phyloP scores from a whole-genome alignment of 2,329 filamentous ascomycete species.

The Colletotrichum echinochloae region DNA sequence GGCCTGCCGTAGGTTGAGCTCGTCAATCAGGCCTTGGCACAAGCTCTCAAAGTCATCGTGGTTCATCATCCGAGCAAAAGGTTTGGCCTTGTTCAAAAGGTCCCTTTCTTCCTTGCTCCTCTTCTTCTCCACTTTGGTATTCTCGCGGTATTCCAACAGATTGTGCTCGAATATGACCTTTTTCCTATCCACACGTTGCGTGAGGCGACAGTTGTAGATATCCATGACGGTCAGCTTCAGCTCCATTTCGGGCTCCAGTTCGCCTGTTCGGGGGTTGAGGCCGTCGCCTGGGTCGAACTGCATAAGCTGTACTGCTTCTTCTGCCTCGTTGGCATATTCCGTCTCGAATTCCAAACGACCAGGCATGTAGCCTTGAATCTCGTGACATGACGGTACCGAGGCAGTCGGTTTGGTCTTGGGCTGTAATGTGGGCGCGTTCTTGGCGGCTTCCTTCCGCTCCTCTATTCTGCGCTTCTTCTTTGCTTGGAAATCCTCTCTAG shows the following conservation, averaged over 20 bases:
- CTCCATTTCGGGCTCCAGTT: slow-evolving; percentile 95
- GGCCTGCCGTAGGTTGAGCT: slow-evolving; percentile 90
- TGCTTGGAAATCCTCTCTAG: slow-evolving; percentile 91
- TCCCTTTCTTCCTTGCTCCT: slow-evolving; percentile 95
- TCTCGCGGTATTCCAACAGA: slow-evolving; percentile 92
- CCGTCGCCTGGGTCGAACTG: slow-evolving; percentile 97
- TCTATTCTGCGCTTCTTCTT: slow-evolving; percentile 95
- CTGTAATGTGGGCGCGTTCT: slow-evolving; percentile 83
- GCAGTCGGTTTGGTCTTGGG: slow-evolving; percentile 97
- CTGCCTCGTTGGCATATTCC: slow-evolving; percentile 96
- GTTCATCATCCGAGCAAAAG: slow-evolving; percentile 97
- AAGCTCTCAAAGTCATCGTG: slow-evolving; percentile 89
- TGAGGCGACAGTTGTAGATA: slow-evolving; percentile 94
- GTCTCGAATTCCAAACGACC: slow-evolving; percentile 97
- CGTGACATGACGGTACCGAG: slow-evolving; percentile 94
- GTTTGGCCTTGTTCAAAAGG: slow-evolving; percentile 91
- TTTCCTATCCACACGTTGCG: slow-evolving; percentile 91
- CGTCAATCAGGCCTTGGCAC: slow-evolving; percentile 86
- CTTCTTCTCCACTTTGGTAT: slow-evolving; percentile 90
- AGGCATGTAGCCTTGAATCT: slow-evolving; percentile 99
- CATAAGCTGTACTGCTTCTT: slow-evolving; percentile 98
- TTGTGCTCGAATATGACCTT: slow-evolving; percentile 97
- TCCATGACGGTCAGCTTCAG: slow-evolving; percentile 98
- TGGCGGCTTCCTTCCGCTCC: slow-evolving; percentile 86
- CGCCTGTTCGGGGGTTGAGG: slow-evolving; percentile 83